Conservation (phyloP, 176 grass and related monocot species). For the Carex parvula region DNA sequence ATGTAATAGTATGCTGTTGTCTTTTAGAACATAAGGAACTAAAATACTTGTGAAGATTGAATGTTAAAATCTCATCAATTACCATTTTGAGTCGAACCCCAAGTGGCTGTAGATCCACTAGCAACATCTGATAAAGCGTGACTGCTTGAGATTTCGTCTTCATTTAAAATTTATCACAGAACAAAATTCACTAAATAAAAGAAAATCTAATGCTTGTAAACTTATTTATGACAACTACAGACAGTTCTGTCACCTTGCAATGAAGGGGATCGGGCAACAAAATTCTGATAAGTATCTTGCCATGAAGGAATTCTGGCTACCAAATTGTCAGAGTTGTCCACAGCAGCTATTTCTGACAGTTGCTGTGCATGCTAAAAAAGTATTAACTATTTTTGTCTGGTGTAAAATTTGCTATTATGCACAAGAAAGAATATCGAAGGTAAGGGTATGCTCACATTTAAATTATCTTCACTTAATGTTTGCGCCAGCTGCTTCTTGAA, state of each 20-base stretch:
- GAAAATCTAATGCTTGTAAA: conserved; percentile 16
- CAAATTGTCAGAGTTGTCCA: conserved; percentile 38
- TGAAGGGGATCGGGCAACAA: conserved; percentile 33
- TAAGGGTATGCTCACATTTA: conserved; percentile 46
- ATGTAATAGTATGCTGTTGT: not conserved
- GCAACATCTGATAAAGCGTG: conserved; percentile 33
- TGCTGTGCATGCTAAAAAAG: conserved; percentile 41
- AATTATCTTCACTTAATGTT: conserved; percentile 73
- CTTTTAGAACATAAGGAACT: not conserved
- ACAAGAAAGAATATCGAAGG: conserved; percentile 13
- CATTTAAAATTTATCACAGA: conserved; percentile 17
- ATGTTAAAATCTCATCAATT: conserved; percentile 12
- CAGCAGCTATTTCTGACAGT: conserved; percentile 51
- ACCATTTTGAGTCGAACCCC: conserved; percentile 49
- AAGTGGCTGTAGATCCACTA: conserved; percentile 42
- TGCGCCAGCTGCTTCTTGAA: conserved; percentile 96
- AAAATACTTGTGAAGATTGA: not conserved
- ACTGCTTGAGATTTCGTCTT: conserved; percentile 64
- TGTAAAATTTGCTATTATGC: not conserved
- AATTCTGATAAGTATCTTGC: conserved; percentile 60
- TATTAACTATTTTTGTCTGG: conserved; percentile 3
- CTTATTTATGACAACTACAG: conserved; percentile 8
- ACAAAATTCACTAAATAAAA: conserved; percentile 23
- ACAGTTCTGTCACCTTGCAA: conserved; percentile 50
- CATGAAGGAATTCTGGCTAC: conserved; percentile 41